Evolutionary conservation across 2,329 filamentous ascomycete genomes (phyloP).

Genomic region (Samsoniella hepiali): DNA sequence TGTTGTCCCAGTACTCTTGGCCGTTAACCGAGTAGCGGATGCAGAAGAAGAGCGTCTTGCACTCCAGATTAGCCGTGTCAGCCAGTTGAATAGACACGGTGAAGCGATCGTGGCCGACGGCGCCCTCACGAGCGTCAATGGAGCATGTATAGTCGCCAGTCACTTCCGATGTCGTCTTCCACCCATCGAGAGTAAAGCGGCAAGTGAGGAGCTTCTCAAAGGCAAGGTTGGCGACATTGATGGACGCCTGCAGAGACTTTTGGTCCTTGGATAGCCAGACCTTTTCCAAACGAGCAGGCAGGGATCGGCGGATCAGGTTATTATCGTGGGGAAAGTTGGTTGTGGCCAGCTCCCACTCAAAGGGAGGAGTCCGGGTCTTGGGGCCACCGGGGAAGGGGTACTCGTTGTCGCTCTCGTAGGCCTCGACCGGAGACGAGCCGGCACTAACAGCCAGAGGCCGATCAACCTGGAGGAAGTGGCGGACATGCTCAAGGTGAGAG

Average conservation of each 20-base stretch:
- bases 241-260: constrained; percentile 77
- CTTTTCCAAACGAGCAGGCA: constrained; percentile 77
- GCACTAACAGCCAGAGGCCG: constrained; percentile 94
- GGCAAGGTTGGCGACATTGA: constrained; percentile 82
- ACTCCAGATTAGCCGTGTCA: constrained; percentile 85
- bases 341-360: constrained; percentile 84
- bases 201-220: constrained; percentile 89
- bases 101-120: constrained; percentile 78
- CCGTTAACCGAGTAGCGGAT: constrained; percentile 82
- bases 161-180: constrained; percentile 97
- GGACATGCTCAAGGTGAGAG: constrained; percentile 90
- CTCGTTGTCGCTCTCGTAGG: constrained; percentile 80
- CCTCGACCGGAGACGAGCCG: constrained; percentile 85
- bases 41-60: constrained; percentile 90
- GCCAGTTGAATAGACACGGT: constrained; percentile 91
- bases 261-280: constrained; percentile 87
- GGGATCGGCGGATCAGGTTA: constrained; percentile 56
- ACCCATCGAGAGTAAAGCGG: constrained; percentile 94
- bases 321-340: constrained; percentile 70
- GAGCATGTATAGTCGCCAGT: constrained; percentile 83
- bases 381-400: constrained; percentile 73
- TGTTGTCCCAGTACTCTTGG: constrained; percentile 94
- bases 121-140: constrained; percentile 62
- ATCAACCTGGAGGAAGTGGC: constrained; percentile 93
- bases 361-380: constrained; percentile 46